These are phyloP conservation scores for Coccomyxa subellipsoidea DNA, from an alignment of 163 green algal genomes.

Conservation along the genomic window DNA sequence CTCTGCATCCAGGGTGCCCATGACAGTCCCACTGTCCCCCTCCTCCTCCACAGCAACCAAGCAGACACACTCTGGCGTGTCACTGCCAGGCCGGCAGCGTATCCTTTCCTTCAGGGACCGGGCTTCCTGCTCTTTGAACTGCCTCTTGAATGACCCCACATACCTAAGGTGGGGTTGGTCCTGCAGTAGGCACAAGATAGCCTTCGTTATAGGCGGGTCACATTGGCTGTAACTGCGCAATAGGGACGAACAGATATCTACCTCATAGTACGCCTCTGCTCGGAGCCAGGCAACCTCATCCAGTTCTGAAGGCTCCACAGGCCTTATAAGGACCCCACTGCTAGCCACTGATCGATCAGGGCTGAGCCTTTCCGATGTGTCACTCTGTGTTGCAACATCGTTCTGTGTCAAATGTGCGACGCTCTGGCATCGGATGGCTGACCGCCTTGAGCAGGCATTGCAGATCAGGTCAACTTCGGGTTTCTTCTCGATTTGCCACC, in stretches of 20 bases:
- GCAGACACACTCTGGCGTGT: slow-evolving; percentile 5
- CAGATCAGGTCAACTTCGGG: neutral
- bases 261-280: slow-evolving; percentile 14
- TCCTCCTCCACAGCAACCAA: neutral
- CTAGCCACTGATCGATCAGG: neutral
- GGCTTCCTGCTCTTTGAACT: slow-evolving; percentile 7
- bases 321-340: neutral
- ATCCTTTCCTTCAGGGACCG: neutral
- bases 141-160: slow-evolving; percentile 8
- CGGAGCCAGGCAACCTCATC: slow-evolving; percentile 7
- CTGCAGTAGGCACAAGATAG: neutral
- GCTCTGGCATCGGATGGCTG: neutral
- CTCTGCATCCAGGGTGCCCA: neutral
- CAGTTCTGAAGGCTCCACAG: neutral
- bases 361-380: neutral
- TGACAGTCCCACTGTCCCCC: neutral
- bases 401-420: neutral
- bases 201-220: neutral
- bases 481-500: too few relatives aligned
- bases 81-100: neutral
- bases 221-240: too few relatives aligned
- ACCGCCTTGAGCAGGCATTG: neutral
- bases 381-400: neutral
- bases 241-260: neutral
- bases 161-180: slow-evolving; percentile 1